Percentiles rank a stretch among this genome's conserved stretches.
These are phyloP conservation scores for Castanea crenata DNA, from an alignment of 306 rosid species.

Conservation along the genomic window DNA sequence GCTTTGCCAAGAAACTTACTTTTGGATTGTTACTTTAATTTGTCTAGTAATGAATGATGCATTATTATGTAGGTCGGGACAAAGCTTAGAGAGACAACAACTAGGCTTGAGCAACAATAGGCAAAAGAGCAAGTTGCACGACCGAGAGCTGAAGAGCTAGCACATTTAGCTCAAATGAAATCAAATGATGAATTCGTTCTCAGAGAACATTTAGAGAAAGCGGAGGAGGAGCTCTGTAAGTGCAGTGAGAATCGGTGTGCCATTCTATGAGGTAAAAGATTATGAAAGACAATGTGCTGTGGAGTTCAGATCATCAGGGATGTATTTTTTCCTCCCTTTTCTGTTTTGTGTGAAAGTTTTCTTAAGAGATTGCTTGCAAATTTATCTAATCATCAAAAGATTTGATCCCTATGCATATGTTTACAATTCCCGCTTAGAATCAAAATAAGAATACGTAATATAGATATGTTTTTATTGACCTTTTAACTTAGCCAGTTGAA, in stretches of 20 bases:
- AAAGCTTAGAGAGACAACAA: slow-evolving; percentile 27
- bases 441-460: no score
- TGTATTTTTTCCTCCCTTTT: background rate
- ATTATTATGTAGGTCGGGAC: slow-evolving; percentile 45
- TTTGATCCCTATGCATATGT: background rate
- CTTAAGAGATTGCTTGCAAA: background rate
- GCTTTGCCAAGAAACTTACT: background rate
- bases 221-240: slow-evolving; percentile 73
- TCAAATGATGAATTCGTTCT: slow-evolving; percentile 67
- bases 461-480: no score
- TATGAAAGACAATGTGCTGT: background rate
- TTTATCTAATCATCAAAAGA: background rate
- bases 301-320: background rate
- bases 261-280: slow-evolving; percentile 44
- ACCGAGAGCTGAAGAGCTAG: slow-evolving; percentile 53
- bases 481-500: no score
- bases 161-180: slow-evolving; percentile 51
- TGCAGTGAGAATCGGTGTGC: slow-evolving; percentile 49
- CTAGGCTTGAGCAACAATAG: slow-evolving; percentile 64
- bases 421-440: background rate
- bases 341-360: background rate
- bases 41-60: background rate
- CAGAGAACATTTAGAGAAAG: slow-evolving; percentile 62
- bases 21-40: background rate
- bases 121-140: slow-evolving; percentile 82